Evolutionary conservation across 331 rosid species (phyloP).

Genomic region (Rhamnella rubrinervis): DNA sequence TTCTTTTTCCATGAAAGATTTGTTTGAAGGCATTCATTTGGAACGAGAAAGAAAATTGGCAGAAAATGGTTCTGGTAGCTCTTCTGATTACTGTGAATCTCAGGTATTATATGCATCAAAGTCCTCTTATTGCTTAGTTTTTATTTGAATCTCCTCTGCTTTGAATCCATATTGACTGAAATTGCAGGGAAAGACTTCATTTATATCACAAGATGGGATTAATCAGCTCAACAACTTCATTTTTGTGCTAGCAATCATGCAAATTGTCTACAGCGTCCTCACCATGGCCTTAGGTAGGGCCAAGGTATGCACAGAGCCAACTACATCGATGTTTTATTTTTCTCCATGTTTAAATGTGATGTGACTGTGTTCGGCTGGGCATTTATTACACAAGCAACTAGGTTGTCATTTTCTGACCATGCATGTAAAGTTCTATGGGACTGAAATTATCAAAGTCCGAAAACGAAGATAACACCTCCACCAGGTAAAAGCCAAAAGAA

Average conservation of each 20-base stretch:
- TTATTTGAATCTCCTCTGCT: neutral
- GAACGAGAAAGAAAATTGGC: slow-evolving; percentile 22
- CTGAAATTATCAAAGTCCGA: no score
- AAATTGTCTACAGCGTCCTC: slow-evolving; percentile 50
- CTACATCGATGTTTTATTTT: neutral
- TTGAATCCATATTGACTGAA: neutral
- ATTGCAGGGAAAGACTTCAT: slow-evolving; percentile 50
- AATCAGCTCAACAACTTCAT: slow-evolving; percentile 56
- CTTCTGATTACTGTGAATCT: slow-evolving; percentile 34
- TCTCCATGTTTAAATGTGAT: no score
- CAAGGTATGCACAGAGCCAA: slow-evolving; percentile 30
- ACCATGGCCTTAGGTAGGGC: slow-evolving; percentile 65
- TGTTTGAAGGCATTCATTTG: slow-evolving; percentile 2
- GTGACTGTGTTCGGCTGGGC: no score
- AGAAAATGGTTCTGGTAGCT: neutral
- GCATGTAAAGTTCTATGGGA: no score
- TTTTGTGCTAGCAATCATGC: slow-evolving; percentile 55
- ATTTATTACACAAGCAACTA: no score
- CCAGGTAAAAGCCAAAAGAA: no score
- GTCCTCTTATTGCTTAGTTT: neutral
- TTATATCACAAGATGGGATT: slow-evolving; percentile 49
- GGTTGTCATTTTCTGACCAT: no score
- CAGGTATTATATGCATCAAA: slow-evolving; percentile 23
- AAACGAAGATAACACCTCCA: no score
- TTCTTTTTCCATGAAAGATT: neutral